A percentile compares a stretch with the other conserved stretches of the same genome.
phyloP scores from a whole-genome alignment of 306 rosid species.

The Citrullus amarus region DNA sequence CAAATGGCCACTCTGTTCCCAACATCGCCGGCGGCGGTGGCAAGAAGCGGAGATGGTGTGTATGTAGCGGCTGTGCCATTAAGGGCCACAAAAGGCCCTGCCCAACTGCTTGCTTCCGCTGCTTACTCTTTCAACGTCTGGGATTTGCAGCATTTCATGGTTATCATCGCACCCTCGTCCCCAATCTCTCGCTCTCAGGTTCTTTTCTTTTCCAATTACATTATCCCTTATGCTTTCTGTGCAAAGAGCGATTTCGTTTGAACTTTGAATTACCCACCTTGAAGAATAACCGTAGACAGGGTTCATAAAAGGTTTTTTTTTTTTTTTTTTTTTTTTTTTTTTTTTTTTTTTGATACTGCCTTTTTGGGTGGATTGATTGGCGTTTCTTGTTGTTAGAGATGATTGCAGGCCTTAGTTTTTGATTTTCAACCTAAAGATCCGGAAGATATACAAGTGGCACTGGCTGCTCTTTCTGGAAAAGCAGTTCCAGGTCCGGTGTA shows the following conservation, averaged over 20 bases:
- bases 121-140: constrained; percentile 63
- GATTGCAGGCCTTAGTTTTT: constrained; percentile 60
- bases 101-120: constrained; percentile 61
- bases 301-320: no score
- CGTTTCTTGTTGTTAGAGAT: constrained; percentile 4
- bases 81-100: constrained; percentile 78
- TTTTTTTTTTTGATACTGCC: not conserved
- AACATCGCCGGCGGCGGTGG: constrained; percentile 17
- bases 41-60: constrained; percentile 44
- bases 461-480: constrained; percentile 62
- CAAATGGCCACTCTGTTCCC: constrained; percentile 27
- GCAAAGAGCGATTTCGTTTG: no score
- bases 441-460: constrained; percentile 57
- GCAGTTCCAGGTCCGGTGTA: constrained; percentile 40
- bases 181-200: constrained; percentile 48
- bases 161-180: constrained; percentile 45
- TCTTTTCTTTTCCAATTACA: not conserved
- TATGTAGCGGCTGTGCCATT: constrained; percentile 80
- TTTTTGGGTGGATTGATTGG: not conserved
- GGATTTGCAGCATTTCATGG: constrained; percentile 89
- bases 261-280: no score
- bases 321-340: no score
- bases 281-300: no score
- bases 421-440: constrained; percentile 98
- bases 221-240: not conserved